Evolutionary conservation across 176 grass and related monocot species (phyloP), one percentile per base, ranked within the genome.

Genomic region (Oryza officinalis): DNA sequence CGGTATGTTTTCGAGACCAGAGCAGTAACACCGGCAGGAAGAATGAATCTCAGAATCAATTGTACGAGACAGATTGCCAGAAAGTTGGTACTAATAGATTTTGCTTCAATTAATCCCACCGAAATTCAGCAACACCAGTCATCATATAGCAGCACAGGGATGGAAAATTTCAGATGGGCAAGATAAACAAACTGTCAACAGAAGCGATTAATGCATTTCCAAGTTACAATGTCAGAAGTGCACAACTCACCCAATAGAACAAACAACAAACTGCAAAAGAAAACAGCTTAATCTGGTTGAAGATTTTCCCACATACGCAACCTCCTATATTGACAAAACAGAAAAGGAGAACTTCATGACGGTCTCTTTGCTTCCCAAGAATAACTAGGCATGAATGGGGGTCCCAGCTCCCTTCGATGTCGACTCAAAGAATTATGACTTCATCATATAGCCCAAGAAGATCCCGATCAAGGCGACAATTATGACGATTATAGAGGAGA

Each of bases 381-480:
- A 84, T 70, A 76, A 69, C 22, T 75, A 70, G 40, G 71, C 71
- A 88, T 63, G 61, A 69, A 83, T 86, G 37, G 9, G 20, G 35
- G 67, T 76, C 38, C 46, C 80, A 73, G 57, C 72, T 72, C 69
- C 46, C 81, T 65, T 80, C 63, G 1, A 70, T 63, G 63, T 84
- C 23, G 66, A 37, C 27, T 18, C 70, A 69, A 83, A 82, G 70
- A 78, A 86, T 87, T 72, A 92, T 65, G 87, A 85, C 71, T 94
- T 94, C 87, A 92, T 76, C 57, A 92, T 44, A 83, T 92, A 94
- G 52, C 92, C 92, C 17, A 92, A 27, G 64, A 94, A 76, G 72
- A 83, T 81, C 49, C 87, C 87, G 6, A 94, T 78, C 85, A 94
- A 82, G 47, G 82, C 89, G n/a, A 94, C 87, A 67, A 89, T 77